Evolutionary conservation across 306 rosid genomes (phyloP), one percentile per base, ranked within the genome.

Genomic region (Trifolium repens): DNA sequence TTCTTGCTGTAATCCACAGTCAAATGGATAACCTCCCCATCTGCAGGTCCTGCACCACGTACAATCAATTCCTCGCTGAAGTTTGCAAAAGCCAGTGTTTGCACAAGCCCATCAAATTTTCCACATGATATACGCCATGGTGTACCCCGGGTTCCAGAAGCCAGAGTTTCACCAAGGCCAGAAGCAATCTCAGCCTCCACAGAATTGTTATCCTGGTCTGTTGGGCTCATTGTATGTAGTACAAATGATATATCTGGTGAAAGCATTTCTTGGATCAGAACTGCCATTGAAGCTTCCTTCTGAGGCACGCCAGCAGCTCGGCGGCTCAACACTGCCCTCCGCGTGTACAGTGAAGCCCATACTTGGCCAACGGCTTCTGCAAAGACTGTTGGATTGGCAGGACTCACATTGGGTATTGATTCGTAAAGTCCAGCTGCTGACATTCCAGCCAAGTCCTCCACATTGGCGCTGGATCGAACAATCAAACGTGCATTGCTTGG

Each of bases 391-490:
- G 96, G 90, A 84, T 89, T 85, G 64, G 92, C 83, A 69, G 87
- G 86, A 75, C 97, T 87, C n/a, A 94, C 96, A 71, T 94, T 94
- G 59, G 98, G 99, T 84, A 90, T 92, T 71, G 99, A 94, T 14
- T 92, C 98, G 8, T 94, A 92, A 53, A 92, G 96, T 81, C 98
- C 96, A 43, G 99, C 99, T 32, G 99, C 99, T 35, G 99, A 94
- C 89, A 94, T 91, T 82, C 97, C 97, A 42, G 98, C 96, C 81
- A 94, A 89, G 77, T 94, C 99, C 87, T 94, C 99, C 11, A 94
- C 93, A 37, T 94, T 92, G 44, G 99, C 99, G 67, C 99, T 90
- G 72, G 97, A 94, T 59, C 98, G 98, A 66, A 89, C 98, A 81
- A 94, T 90, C 79, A 94, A 84, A 27, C 90, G 75, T 37, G 88